A percentile compares a stretch with the other conserved stretches of the same genome.
Evolutionary conservation across 345 rosid species (phyloP).

Genomic region (Brassica rapa): DNA sequence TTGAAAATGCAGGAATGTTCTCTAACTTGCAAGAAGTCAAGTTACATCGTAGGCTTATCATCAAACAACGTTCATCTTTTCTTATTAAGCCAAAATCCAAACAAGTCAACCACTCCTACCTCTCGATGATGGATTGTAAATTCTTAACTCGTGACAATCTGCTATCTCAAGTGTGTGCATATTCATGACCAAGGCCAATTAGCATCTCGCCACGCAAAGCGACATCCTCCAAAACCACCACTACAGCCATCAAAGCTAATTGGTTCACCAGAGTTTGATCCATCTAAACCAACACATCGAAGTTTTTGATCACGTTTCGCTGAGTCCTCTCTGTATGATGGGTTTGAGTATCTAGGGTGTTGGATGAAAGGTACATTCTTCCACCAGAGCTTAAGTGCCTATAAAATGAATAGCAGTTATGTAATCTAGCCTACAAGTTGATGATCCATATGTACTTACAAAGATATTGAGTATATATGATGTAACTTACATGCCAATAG

Average conservation of each 20-base stretch:
- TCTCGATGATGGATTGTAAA: neutral
- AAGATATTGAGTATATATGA: neutral
- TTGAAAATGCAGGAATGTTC: neutral
- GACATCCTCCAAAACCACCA: constrained; percentile 39
- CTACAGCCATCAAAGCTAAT: constrained; percentile 16
- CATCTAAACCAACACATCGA: constrained; percentile 44
- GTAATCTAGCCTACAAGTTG: neutral
- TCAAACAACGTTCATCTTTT: neutral
- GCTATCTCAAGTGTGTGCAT: neutral
- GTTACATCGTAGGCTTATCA: neutral
- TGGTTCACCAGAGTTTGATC: constrained; percentile 26
- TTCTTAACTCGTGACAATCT: neutral
- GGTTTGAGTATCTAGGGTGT: constrained; percentile 71
- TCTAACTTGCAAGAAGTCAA: neutral
- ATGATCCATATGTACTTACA: constrained; percentile 1
- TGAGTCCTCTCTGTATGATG: constrained; percentile 67
- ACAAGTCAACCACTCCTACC: neutral
- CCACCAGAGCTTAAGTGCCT: constrained; percentile 97
- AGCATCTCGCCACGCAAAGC: constrained; percentile 86
- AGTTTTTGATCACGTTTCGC: constrained; percentile 53
- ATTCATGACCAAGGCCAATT: constrained; percentile 89
- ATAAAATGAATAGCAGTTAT: neutral
- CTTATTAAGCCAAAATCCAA: neutral
- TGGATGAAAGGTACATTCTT: constrained; percentile 69
- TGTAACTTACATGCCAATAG: constrained; percentile 89